Evolutionary conservation across 306 rosid genomes (phyloP).

Genomic region (Prunus kanzakura): DNA sequence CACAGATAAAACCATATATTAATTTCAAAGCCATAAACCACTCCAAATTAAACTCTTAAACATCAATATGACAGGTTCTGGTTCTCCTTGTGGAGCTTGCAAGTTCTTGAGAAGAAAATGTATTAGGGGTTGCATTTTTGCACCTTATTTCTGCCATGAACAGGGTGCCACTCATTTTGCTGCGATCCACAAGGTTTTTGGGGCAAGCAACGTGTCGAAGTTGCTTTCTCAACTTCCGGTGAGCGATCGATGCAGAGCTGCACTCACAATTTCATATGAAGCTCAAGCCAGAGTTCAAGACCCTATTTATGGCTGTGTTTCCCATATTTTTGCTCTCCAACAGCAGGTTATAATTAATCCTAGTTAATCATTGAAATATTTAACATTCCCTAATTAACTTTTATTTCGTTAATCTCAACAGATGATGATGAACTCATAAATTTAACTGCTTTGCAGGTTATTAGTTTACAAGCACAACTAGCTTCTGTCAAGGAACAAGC

Average conservation of each 20-base stretch:
- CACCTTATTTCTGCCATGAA: conserved; percentile 91
- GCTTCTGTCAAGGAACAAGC: conserved; percentile 82
- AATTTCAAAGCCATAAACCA: background rate
- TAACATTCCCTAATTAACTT: background rate
- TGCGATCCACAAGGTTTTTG: conserved; percentile 92
- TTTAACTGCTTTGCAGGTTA: conserved; percentile 50
- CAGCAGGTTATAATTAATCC: conserved; percentile 59
- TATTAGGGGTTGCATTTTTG: conserved; percentile 83
- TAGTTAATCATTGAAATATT: background rate
- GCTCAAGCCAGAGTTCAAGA: conserved; percentile 97
- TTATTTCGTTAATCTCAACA: background rate
- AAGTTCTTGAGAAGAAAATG: conserved; percentile 96
- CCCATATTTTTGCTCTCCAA: conserved; percentile 92
- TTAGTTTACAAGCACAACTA: conserved; percentile 78
- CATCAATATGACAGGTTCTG: conserved; percentile 54
- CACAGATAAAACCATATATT: background rate
- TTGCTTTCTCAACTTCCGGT: conserved; percentile 82
- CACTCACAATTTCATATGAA: conserved; percentile 82
- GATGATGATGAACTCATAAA: background rate
- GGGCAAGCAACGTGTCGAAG: conserved; percentile 94
- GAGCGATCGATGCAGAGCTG: conserved; percentile 69
- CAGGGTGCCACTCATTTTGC: conserved; percentile 89
- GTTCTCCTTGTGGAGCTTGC: conserved; percentile 99
- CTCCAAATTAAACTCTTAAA: conserved; percentile 3
- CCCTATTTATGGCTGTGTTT: conserved; percentile 94